phyloP scores from a whole-genome alignment of 2,329 filamentous ascomycete genomes.

The Sporothrix schenckii region DNA sequence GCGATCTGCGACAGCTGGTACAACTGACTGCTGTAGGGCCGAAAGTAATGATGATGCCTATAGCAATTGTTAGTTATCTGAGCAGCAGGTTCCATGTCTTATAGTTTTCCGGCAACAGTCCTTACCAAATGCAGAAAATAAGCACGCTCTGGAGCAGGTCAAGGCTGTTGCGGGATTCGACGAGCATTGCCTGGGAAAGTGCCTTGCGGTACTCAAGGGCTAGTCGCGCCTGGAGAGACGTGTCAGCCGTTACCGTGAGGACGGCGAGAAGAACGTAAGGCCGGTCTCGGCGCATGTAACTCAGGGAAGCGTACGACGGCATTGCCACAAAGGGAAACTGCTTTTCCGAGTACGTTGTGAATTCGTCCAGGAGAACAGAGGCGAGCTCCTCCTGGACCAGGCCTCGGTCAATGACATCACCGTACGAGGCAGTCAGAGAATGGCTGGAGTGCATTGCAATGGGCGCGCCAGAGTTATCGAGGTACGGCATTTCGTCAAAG shows the following conservation, averaged over 20 bases:
- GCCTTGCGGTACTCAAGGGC: slow-evolving; percentile 35
- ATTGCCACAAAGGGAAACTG: slow-evolving; percentile 37
- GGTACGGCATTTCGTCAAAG: slow-evolving; percentile 22
- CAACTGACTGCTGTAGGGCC: slow-evolving; percentile 34
- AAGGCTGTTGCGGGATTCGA: slow-evolving; percentile 35
- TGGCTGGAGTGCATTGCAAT: neutral
- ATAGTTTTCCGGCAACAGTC: neutral
- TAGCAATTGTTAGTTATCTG: neutral
- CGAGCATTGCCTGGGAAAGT: slow-evolving; percentile 36
- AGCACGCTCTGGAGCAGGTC: slow-evolving; percentile 38
- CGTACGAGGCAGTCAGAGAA: slow-evolving; percentile 2
- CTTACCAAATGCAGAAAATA: slow-evolving; percentile 37
- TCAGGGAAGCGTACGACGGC: slow-evolving; percentile 29
- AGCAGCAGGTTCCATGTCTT: neutral
- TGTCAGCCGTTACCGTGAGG: slow-evolving; percentile 31
- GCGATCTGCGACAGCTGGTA: slow-evolving; percentile 38
- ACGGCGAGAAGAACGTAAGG: slow-evolving; percentile 37
- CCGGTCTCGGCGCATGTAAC: slow-evolving; percentile 35
- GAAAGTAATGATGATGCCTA: slow-evolving; percentile 37
- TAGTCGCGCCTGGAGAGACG: slow-evolving; percentile 33
- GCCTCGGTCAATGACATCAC: slow-evolving; percentile 34
- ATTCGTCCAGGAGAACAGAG: slow-evolving; percentile 28
- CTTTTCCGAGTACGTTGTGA: slow-evolving; percentile 11
- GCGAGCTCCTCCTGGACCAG: slow-evolving; percentile 34
- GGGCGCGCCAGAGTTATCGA: neutral